Conservation (phyloP, 2,329 filamentous ascomycete species). For the Macrophomina phaseolina region DNA sequence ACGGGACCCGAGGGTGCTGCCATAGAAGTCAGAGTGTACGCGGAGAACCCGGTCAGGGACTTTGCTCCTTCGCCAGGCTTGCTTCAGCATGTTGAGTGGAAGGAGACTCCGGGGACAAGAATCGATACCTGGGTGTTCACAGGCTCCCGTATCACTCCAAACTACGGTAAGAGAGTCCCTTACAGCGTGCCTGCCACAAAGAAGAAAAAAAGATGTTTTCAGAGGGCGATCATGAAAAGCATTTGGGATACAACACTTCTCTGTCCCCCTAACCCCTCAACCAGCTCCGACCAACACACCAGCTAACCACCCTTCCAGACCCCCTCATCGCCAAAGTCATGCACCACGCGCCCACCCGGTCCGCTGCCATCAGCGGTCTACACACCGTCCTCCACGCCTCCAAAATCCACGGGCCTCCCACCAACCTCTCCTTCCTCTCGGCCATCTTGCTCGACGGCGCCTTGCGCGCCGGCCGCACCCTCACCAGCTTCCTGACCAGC, state of each 20-base stretch:
- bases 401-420: slow-evolving; percentile 59
- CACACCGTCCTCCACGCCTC: slow-evolving; percentile 51
- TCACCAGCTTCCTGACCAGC: slow-evolving; percentile 61
- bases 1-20: slow-evolving; percentile 53
- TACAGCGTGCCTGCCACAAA: slow-evolving; percentile 20
- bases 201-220: too few relatives aligned
- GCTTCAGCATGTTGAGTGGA: slow-evolving; percentile 63
- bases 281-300: neutral
- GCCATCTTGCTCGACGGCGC: slow-evolving; percentile 54
- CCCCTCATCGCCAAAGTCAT: slow-evolving; percentile 66
- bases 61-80: slow-evolving; percentile 66
- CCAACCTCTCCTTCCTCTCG: slow-evolving; percentile 63
- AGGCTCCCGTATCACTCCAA: slow-evolving; percentile 62
- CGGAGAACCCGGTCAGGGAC: slow-evolving; percentile 63
- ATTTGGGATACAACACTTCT: too few relatives aligned
- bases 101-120: slow-evolving; percentile 54
- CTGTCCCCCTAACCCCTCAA: neutral
- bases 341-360: slow-evolving; percentile 53
- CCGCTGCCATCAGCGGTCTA: slow-evolving; percentile 54
- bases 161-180: slow-evolving; percentile 51
- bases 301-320: slow-evolving; percentile 39
- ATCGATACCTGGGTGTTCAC: slow-evolving; percentile 69
- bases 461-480: slow-evolving; percentile 58
- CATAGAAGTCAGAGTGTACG: slow-evolving; percentile 62
- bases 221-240: too few relatives aligned